These are phyloP conservation scores for Epichloe coenophiala DNA, from an alignment of 2,329 filamentous ascomycete species.

Conservation along the genomic window DNA sequence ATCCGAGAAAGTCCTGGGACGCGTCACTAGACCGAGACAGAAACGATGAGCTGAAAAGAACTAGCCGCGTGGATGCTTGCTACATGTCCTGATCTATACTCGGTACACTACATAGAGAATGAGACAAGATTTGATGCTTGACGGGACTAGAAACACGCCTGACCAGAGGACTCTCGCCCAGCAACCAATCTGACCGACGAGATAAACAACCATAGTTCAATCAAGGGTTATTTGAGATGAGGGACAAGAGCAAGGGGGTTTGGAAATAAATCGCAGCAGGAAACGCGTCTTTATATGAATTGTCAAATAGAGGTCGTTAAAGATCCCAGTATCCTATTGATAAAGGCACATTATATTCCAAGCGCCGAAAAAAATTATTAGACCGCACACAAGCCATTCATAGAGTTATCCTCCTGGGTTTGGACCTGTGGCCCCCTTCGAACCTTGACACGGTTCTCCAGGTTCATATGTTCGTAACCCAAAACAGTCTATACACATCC, in stretches of 20 bases:
- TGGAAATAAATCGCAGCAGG: background rate
- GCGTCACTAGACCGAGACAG: no score
- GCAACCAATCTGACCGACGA: no score
- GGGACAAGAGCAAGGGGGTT: background rate
- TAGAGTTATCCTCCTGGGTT: slow-evolving; percentile 1
- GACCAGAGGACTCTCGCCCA: no score
- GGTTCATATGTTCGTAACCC: slow-evolving; percentile 22
- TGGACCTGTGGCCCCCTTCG: background rate
- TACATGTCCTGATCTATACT: no score
- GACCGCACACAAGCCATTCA: slow-evolving; percentile 4
- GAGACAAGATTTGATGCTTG: no score
- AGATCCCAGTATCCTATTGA: slow-evolving; percentile 14
- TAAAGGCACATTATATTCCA: slow-evolving; percentile 20
- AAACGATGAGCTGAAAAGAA: no score
- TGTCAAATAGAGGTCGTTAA: slow-evolving; percentile 11
- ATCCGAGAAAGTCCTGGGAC: no score
- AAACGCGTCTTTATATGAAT: slow-evolving; percentile 11
- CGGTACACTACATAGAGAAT: no score
- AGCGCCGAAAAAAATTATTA: slow-evolving; percentile 5
- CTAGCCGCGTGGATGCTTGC: no score
- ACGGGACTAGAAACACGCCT: no score
- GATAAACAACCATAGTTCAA: background rate
- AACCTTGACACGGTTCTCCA: background rate
- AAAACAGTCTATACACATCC: slow-evolving; percentile 21
- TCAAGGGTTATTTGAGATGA: background rate